These are phyloP conservation scores for Phalaenopsis hybrid DNA, from an alignment of 116 monocot genomes.

Conservation along the genomic window DNA sequence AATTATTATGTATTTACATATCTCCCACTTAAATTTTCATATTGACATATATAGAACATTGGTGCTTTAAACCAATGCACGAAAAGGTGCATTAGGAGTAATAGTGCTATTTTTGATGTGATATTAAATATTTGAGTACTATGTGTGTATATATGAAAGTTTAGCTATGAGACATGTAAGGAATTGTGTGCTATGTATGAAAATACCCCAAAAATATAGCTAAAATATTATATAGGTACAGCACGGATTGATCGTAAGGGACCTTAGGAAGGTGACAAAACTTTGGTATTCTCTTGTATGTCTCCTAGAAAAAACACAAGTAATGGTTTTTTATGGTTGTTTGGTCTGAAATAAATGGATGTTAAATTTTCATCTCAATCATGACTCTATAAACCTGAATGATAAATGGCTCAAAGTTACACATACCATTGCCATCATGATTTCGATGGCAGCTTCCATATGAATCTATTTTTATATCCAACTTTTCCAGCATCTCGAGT, in stretches of 20 bases:
- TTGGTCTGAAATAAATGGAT: background rate
- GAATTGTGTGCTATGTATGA: too few relatives aligned
- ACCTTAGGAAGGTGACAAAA: background rate
- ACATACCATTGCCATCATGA: constrained; percentile 65
- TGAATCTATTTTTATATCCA: constrained; percentile 59
- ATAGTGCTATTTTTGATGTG: too few relatives aligned
- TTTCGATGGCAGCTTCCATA: constrained; percentile 80
- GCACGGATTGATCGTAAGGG: background rate
- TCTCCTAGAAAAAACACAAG: background rate
- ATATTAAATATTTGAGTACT: too few relatives aligned
- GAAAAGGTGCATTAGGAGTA: too few relatives aligned
- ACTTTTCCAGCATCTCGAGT: constrained; percentile 59
- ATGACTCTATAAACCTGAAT: too few relatives aligned
- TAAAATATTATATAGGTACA: background rate
- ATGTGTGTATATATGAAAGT: too few relatives aligned
- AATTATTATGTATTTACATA: too few relatives aligned
- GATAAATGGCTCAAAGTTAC: background rate
- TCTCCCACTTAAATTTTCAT: too few relatives aligned
- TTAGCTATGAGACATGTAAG: too few relatives aligned
- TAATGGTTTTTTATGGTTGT: background rate
- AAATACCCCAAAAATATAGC: background rate
- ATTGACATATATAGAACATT: too few relatives aligned
- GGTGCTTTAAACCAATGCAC: too few relatives aligned
- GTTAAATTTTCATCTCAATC: background rate
- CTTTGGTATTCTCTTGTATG: too few relatives aligned